Evolutionary conservation across 768 basidiomycete species (phyloP).

Genomic region (Rhodosporidiobolus sp.): DNA sequence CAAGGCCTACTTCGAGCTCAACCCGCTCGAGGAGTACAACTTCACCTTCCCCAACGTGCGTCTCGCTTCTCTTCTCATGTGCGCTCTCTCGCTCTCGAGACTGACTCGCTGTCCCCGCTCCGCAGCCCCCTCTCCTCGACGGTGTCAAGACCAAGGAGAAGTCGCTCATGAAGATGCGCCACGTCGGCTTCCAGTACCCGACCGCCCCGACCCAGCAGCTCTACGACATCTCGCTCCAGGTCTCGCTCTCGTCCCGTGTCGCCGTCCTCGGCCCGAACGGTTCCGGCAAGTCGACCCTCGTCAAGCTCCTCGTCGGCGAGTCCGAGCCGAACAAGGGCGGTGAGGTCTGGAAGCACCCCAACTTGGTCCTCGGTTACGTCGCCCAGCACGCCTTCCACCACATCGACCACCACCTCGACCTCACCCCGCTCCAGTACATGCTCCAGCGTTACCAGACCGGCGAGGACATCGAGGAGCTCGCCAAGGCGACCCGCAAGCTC

Average conservation of each 20-base stretch:
- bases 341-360: conserved; percentile 87
- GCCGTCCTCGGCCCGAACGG: conserved; percentile 98
- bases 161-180: conserved; percentile 85
- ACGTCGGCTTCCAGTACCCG: conserved; percentile 92
- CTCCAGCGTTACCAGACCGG: conserved; percentile 99
- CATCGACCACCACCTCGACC: conserved; percentile 84
- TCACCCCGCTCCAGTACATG: conserved; percentile 94
- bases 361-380: conserved; percentile 92
- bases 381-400: conserved; percentile 73
- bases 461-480: conserved; percentile 88
- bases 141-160: conserved; percentile 62
- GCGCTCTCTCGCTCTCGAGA: not conserved
- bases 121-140: conserved; percentile 93
- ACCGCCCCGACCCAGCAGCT: conserved; percentile 77
- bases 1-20: conserved; percentile 92
- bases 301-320: conserved; percentile 92
- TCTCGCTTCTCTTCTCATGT: conserved; percentile 55
- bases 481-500: conserved; percentile 81
- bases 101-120: conserved; percentile 51
- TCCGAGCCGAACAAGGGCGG: conserved; percentile 88
- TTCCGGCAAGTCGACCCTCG: conserved; percentile 93
- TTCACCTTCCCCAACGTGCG: conserved; percentile 90
- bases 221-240: conserved; percentile 81
- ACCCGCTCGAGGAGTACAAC: conserved; percentile 66
- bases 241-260: conserved; percentile 95